Percentiles rank a stretch among this genome's conserved stretches.
phyloP scores from a whole-genome alignment of 441 rosid species.

The Erysimum cheiri region DNA sequence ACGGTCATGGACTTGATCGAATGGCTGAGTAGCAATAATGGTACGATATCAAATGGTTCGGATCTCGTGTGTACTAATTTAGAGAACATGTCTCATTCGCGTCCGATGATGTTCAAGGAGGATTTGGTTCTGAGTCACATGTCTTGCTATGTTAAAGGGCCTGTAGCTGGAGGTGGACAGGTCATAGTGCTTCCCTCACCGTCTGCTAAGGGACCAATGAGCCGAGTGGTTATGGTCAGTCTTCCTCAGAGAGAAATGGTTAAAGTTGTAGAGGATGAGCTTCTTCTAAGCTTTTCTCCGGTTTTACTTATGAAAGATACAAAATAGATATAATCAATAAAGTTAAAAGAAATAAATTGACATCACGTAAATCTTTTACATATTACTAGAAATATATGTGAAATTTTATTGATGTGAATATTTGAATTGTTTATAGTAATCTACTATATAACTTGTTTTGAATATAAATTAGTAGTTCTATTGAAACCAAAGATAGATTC shows the following conservation, averaged over 20 bases:
- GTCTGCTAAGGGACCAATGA: constrained; percentile 46
- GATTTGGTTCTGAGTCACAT: constrained; percentile 45
- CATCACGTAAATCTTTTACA: not conserved
- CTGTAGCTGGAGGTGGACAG: constrained; percentile 51
- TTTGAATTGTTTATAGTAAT: too few species aligned
- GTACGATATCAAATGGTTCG: constrained; percentile 41
- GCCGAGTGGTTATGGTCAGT: constrained; percentile 61
- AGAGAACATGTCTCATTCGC: constrained; percentile 42
- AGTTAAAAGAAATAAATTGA: not conserved
- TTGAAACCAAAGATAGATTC: not conserved
- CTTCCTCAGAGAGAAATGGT: constrained; percentile 53
- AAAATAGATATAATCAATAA: not conserved
- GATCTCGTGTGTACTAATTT: constrained; percentile 56
- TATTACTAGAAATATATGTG: not conserved
- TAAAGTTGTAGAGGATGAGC: constrained; percentile 52
- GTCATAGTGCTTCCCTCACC: constrained; percentile 56
- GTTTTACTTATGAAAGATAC: constrained; percentile 41
- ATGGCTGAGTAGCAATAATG: constrained; percentile 50
- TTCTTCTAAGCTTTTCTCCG: constrained; percentile 54
- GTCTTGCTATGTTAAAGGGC: constrained; percentile 60
- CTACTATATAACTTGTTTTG: not conserved
- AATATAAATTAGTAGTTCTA: not conserved
- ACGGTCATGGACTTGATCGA: constrained; percentile 62
- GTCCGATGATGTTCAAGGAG: constrained; percentile 49
- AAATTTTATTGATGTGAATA: not conserved